Evolutionary conservation across 2,329 filamentous ascomycete species (phyloP).

Genomic region (Tolypocladium ovalisporum): DNA sequence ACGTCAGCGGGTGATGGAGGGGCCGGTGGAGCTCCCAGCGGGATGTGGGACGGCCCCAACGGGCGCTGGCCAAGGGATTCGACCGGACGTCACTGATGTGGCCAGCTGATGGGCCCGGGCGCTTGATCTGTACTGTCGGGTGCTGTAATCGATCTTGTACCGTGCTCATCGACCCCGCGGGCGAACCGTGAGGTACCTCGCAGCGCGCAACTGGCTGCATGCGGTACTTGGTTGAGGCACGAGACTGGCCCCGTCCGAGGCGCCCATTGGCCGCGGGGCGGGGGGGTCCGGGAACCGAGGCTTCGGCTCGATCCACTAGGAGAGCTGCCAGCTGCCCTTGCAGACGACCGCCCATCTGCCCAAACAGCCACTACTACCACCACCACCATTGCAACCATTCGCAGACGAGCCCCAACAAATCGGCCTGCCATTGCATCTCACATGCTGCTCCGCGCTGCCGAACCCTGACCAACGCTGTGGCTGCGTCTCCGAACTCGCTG

Average conservation of each 20-base stretch:
- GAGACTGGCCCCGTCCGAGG: neutral
- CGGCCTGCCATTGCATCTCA: neutral
- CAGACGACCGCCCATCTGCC: too few species aligned
- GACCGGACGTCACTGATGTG: neutral
- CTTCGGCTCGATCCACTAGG: neutral
- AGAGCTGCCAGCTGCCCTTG: neutral
- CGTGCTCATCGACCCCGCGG: too few species aligned
- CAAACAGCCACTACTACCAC: neutral
- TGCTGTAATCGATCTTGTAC: too few species aligned
- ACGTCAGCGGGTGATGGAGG: neutral
- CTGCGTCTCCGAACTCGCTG: neutral
- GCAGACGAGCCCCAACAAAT: neutral
- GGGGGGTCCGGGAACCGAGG: constrained; percentile 2
- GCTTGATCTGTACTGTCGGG: too few species aligned
- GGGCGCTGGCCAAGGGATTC: neutral
- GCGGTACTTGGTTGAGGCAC: neutral
- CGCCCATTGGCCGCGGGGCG: neutral
- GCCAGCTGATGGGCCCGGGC: neutral
- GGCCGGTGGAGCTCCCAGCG: neutral
- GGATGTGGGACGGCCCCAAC: neutral
- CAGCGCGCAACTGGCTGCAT: neutral
- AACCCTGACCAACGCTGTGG: neutral
- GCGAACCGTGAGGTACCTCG: neutral
- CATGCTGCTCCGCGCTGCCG: neutral
- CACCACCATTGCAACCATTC: neutral